A percentile compares a stretch with the other conserved stretches of the same genome.
Conservation (phyloP, 2,329 filamentous ascomycete species). For the Aspergillus sp. region DNA sequence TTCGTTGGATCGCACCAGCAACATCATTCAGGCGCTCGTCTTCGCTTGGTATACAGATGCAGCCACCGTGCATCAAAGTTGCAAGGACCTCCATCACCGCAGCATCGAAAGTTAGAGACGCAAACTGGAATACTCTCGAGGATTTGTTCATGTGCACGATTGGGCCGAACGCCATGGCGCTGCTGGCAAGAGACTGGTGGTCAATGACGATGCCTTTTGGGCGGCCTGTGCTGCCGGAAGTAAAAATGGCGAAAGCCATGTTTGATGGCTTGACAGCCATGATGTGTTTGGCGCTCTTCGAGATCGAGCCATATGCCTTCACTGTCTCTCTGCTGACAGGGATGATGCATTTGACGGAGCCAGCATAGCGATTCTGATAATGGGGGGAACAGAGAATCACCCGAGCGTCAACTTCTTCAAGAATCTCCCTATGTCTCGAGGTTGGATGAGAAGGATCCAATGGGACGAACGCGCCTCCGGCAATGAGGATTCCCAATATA, state of each 20-base stretch:
- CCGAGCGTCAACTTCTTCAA: slow-evolving; percentile 29
- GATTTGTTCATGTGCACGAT: slow-evolving; percentile 22
- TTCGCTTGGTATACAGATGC: slow-evolving; percentile 49
- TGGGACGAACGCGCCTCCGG: slow-evolving; percentile 34
- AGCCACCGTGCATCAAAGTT: slow-evolving; percentile 44
- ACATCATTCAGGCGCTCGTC: slow-evolving; percentile 49
- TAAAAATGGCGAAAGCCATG: slow-evolving; percentile 37
- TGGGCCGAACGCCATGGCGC: slow-evolving; percentile 30
- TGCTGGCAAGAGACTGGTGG: slow-evolving; percentile 33
- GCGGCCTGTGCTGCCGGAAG: slow-evolving; percentile 38
- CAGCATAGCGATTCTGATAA: slow-evolving; percentile 28
- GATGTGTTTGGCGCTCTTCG: slow-evolving; percentile 2
- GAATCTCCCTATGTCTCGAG: slow-evolving; percentile 33
- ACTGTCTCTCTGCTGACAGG: slow-evolving; percentile 33
- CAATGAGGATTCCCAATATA: slow-evolving; percentile 32
- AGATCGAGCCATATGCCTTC: slow-evolving; percentile 24
- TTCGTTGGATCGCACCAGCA: slow-evolving; percentile 45
- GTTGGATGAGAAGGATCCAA: slow-evolving; percentile 35
- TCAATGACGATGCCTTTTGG: slow-evolving; percentile 39
- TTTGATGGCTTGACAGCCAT: slow-evolving; percentile 21
- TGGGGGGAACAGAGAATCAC: slow-evolving; percentile 34
- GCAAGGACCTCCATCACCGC: slow-evolving; percentile 41
- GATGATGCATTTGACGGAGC: slow-evolving; percentile 30
- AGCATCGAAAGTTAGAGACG: slow-evolving; percentile 48
- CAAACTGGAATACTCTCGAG: slow-evolving; percentile 42